Evolutionary conservation across 2,329 filamentous ascomycete genomes (phyloP), one percentile per base, ranked within the genome.

Genomic region (Epichloe aotearoae): DNA sequence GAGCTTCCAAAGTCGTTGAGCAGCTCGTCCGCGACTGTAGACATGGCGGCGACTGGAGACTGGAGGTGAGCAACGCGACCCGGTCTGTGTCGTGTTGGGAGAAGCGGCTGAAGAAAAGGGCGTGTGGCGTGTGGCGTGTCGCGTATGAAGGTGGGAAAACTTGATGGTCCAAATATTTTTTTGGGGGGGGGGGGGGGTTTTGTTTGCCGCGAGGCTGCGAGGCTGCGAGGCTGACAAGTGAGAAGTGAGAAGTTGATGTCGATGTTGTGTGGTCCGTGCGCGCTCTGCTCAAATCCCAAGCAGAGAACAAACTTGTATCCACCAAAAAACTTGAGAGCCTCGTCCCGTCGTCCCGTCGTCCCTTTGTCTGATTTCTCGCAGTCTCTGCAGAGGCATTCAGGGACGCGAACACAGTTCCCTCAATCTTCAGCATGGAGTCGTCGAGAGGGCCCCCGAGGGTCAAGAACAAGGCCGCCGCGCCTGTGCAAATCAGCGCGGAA

Each of bases 401-500:
- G 43, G 43, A 33, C 26, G 34, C 26, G n/a, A 45, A 34, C 23
- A 34, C 43, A 34, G n/a, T 30, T 5, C 8, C 19, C 14, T 11
- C 37, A 10, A 23, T 19, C 34, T n/a, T 12, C 38, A 36, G 7
- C 56, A 96, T 97, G 90, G 91, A 97, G 75, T 81, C 84, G 52
- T 84, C 86, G 58, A 84, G 91, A 57, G 93, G 91, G 61, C 91
- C 93, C 93, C 91, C 93, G 12, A 78, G 89, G 79, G 93, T 98
- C 75, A 97, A 97, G 71, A 97, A 98, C 76, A 98, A 98, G 84
- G 88, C 87, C 57, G 79, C 93, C 1, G 91, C 91, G 71, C 88
- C 85, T 40, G 75, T 86, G 52, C 84, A 97, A 72, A 95, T 98
- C 66, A 94, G 87, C 58, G 93, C 93, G 58, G 93, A 98, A 70